phyloP scores from a whole-genome alignment of 331 rosid species.

The Cydonia oblonga region DNA sequence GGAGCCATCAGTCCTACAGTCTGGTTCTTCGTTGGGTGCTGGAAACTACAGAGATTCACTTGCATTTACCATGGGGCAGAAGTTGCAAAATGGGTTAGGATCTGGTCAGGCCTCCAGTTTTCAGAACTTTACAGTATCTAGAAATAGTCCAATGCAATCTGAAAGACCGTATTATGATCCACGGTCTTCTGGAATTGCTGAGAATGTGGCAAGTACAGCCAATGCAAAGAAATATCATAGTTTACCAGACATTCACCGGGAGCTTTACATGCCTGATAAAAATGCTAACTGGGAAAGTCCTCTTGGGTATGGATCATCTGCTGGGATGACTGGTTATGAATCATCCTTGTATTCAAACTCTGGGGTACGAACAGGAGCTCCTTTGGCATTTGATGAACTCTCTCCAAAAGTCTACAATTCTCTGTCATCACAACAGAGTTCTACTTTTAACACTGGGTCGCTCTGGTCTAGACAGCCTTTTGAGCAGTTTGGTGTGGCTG shows the following conservation, averaged over 20 bases:
- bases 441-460: conserved; percentile 50
- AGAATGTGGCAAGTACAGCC: conserved; percentile 30
- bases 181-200: conserved; percentile 36
- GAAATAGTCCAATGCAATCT: conserved; percentile 40
- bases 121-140: conserved; percentile 31
- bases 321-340: conserved; percentile 29
- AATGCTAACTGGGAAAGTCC: conserved; percentile 39
- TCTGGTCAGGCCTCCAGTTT: conserved; percentile 48
- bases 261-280: conserved; percentile 32
- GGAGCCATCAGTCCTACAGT: conserved; percentile 33
- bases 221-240: conserved; percentile 82
- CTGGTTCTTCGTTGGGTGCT: conserved; percentile 34
- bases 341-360: conserved; percentile 32
- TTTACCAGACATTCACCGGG: conserved; percentile 66
- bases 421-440: conserved; percentile 44
- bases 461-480: conserved; percentile 89
- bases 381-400: conserved; percentile 66
- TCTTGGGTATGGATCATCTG: conserved; percentile 45
- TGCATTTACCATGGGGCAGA: conserved; percentile 49
- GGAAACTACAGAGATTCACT: conserved; percentile 40
- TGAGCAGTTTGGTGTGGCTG: conserved; percentile 81
- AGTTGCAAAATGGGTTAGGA: conserved; percentile 54
- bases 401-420: conserved; percentile 51
- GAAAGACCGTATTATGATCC: conserved; percentile 47
- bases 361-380: conserved; percentile 44